Evolutionary conservation across 108 stramenopile species (phyloP).

Genomic region (Pseudonitzschia pungens): DNA sequence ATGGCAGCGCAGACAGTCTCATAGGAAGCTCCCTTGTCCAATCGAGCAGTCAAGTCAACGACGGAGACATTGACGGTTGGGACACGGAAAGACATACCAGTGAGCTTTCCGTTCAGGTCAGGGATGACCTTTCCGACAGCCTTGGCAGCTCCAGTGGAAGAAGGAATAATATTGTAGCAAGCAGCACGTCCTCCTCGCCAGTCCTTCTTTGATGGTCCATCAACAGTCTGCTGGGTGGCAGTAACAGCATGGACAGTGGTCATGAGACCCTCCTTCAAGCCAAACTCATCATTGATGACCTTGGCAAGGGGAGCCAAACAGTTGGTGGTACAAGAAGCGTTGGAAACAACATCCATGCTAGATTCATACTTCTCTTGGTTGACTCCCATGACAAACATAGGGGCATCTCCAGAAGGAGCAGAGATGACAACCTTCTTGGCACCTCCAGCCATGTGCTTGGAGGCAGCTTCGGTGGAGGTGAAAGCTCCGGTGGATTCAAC

Average conservation of each 20-base stretch:
- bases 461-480: conserved; percentile 87
- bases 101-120: conserved; percentile 94
- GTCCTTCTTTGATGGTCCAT: conserved; percentile 98
- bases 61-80: conserved; percentile 96
- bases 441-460: conserved; percentile 88
- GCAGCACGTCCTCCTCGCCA: conserved; percentile 98
- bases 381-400: conserved; percentile 99
- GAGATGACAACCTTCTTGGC: conserved; percentile 98
- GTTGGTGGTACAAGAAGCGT: conserved; percentile 98
- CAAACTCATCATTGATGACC: conserved; percentile 97
- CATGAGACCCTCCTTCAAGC: conserved; percentile 96
- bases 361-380: conserved; percentile 86
- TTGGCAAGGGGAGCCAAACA: conserved; percentile 97
- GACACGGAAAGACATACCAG: conserved; percentile 98
- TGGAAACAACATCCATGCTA: conserved; percentile 92
- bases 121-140: conserved; percentile 97
- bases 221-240: conserved; percentile 97
- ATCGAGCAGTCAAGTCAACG: conserved; percentile 92
- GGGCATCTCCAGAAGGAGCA: conserved; percentile 93
- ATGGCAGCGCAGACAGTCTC: conserved; percentile 93
- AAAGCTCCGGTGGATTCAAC: conserved; percentile 96
- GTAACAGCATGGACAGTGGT: conserved; percentile 99
- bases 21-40: conserved; percentile 91
- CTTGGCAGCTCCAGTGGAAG: conserved; percentile 95
- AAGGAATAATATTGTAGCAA: conserved; percentile 99